Percentiles rank a stretch among this genome's conserved stretches.
phyloP scores from a whole-genome alignment of 2,329 filamentous ascomycete genomes.

The Curvularia sp. region DNA sequence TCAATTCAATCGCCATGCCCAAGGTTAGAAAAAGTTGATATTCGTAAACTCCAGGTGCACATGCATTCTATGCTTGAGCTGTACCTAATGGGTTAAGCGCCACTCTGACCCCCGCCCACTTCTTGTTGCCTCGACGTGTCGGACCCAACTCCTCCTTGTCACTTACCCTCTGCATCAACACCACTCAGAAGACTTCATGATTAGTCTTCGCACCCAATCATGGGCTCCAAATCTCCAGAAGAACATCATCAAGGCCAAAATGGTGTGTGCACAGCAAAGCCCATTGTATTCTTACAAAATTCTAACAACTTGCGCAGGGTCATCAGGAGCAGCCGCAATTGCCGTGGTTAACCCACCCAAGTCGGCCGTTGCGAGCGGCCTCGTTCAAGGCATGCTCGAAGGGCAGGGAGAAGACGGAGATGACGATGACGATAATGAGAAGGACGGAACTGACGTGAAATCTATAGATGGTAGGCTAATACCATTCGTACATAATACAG shows the following conservation, averaged over 20 bases:
- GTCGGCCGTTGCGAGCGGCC: conserved; percentile 45
- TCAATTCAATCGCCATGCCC: neutral
- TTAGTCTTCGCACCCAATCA: conserved; percentile 19
- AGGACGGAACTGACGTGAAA: conserved; percentile 48
- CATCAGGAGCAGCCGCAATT: conserved; percentile 34
- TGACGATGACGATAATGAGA: conserved; percentile 49
- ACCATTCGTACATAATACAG: neutral
- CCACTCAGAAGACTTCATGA: conserved; percentile 10
- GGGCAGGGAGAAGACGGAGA: conserved; percentile 58
- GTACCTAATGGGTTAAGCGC: neutral
- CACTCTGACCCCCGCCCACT: neutral
- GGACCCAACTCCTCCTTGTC: neutral
- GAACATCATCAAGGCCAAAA: conserved; percentile 44
- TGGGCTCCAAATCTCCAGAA: conserved; percentile 53
- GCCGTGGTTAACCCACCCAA: conserved; percentile 45
- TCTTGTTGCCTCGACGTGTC: neutral
- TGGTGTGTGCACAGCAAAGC: conserved; percentile 29
- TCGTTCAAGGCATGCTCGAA: conserved; percentile 49
- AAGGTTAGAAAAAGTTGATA: neutral
- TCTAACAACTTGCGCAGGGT: conserved; percentile 38
- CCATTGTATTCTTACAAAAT: neutral
- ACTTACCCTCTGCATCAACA: conserved; percentile 1
- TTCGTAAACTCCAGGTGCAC: neutral
- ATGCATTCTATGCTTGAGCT: neutral
- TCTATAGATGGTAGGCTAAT: conserved; percentile 26